A percentile compares a stretch with the other conserved stretches of the same genome.
Evolutionary conservation across 768 basidiomycete genomes (phyloP).

Genomic region (Neoboletus magnificus): DNA sequence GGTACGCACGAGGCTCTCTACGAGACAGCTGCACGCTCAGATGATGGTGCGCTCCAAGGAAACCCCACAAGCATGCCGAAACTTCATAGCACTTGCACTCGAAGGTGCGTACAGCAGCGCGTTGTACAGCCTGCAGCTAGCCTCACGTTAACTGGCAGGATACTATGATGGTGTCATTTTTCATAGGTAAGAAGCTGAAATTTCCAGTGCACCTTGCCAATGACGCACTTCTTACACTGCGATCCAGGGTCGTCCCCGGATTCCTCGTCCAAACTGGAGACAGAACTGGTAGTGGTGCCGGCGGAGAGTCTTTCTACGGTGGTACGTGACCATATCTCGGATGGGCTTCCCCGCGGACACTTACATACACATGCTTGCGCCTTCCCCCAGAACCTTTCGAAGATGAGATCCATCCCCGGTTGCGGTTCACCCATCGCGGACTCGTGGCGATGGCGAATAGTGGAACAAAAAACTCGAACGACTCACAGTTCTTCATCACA

Average conservation of each 20-base stretch:
- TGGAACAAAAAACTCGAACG: constrained; percentile 83
- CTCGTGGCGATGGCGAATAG: constrained; percentile 93
- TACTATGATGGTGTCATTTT: constrained; percentile 97
- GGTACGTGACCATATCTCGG: constrained; percentile 40
- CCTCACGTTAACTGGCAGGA: constrained; percentile 43
- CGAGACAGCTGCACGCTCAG: background rate
- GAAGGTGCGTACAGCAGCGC: constrained; percentile 60
- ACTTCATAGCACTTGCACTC: constrained; percentile 84
- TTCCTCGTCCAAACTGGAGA: constrained; percentile 97
- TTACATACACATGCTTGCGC: background rate
- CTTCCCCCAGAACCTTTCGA: constrained; percentile 73
- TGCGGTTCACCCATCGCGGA: constrained; percentile 88
- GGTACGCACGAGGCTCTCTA: constrained; percentile 38
- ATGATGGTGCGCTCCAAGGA: constrained; percentile 47
- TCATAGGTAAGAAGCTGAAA: constrained; percentile 58
- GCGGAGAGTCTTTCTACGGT: constrained; percentile 95
- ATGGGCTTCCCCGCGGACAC: background rate
- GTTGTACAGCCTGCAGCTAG: constrained; percentile 1
- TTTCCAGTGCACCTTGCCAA: background rate
- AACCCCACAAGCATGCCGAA: constrained; percentile 91
- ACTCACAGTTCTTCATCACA: constrained; percentile 94
- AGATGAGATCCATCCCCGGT: constrained; percentile 90
- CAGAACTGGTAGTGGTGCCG: constrained; percentile 82
- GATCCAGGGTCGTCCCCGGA: constrained; percentile 70
- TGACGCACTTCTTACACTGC: background rate